phyloP scores from a whole-genome alignment of 1,139 yeast species.

The Magnusiomyces ingens region DNA sequence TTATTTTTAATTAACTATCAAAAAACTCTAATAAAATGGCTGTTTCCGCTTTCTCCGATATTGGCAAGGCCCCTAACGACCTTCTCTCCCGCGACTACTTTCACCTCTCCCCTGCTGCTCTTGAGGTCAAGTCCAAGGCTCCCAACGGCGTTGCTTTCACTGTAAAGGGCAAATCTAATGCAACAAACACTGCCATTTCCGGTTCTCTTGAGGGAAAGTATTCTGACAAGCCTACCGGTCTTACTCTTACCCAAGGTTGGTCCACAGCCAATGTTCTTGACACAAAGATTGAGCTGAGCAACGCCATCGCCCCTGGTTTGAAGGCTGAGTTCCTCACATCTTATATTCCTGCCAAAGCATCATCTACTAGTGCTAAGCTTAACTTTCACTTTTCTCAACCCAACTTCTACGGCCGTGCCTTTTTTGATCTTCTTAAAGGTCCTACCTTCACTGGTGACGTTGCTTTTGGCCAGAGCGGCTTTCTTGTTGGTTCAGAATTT shows the following conservation, averaged over 20 bases:
- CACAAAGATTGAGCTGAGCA: constrained; percentile 90
- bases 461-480: constrained; percentile 92
- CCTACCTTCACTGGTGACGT: constrained; percentile 94
- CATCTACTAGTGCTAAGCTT: constrained; percentile 79
- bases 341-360: constrained; percentile 69
- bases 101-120: constrained; percentile 81
- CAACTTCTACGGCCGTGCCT: constrained; percentile 88
- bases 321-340: constrained; percentile 89
- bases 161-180: constrained; percentile 84
- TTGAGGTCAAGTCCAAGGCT: constrained; percentile 87
- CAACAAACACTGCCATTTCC: constrained; percentile 71
- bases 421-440: constrained; percentile 92
- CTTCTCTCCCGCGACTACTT: constrained; percentile 86
- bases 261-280: constrained; percentile 86
- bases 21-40: constrained; percentile 27
- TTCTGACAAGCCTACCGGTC: constrained; percentile 88
- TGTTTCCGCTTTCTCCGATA: constrained; percentile 51
- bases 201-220: constrained; percentile 90
- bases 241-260: constrained; percentile 96
- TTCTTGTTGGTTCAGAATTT: constrained; percentile 95
- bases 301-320: constrained; percentile 90
- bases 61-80: constrained; percentile 85
- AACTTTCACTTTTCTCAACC: constrained; percentile 91
- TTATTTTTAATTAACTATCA: constrained; percentile 1
- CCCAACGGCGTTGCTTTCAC: constrained; percentile 96